phyloP scores from a whole-genome alignment of 805 yeast genomes.

The Wickerhamomyces ciferrii region DNA sequence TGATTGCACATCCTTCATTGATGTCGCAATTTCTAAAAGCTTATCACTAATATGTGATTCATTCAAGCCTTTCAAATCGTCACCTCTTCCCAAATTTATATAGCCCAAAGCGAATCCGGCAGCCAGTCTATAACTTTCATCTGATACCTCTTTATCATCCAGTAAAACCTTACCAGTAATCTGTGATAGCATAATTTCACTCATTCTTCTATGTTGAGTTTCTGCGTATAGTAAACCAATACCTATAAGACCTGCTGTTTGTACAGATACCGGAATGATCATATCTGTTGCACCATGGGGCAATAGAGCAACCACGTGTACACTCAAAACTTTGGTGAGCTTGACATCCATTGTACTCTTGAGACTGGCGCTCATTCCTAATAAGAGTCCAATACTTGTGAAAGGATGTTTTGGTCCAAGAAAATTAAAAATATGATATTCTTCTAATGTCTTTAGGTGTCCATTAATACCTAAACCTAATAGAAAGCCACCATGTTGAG shows the following conservation, averaged over 20 bases:
- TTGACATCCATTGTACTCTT: constrained; percentile 80
- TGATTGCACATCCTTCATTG: constrained; percentile 60
- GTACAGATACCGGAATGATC: constrained; percentile 77
- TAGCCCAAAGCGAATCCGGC: constrained; percentile 89
- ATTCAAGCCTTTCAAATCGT: constrained; percentile 48
- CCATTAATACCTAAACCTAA: constrained; percentile 91
- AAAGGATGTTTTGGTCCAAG: constrained; percentile 82
- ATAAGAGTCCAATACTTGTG: constrained; percentile 79
- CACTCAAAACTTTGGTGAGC: constrained; percentile 84
- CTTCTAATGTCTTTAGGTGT: constrained; percentile 75
- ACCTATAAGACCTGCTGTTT: constrained; percentile 88
- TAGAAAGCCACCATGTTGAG: constrained; percentile 94
- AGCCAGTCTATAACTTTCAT: constrained; percentile 79
- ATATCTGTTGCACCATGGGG: constrained; percentile 90
- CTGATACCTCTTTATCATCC: constrained; percentile 50
- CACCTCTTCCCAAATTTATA: constrained; percentile 75
- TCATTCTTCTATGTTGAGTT: constrained; percentile 81
- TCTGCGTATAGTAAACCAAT: constrained; percentile 79
- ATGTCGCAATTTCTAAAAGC: constrained; percentile 50
- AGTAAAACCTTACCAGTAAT: constrained; percentile 47
- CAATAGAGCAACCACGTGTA: constrained; percentile 85
- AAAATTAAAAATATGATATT: constrained; percentile 94
- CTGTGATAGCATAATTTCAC: constrained; percentile 71
- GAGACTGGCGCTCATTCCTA: constrained; percentile 91
- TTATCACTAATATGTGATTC: constrained; percentile 62